These are phyloP conservation scores for Sicyos baderoa DNA, from an alignment of 306 rosid genomes.

Conservation along the genomic window DNA sequence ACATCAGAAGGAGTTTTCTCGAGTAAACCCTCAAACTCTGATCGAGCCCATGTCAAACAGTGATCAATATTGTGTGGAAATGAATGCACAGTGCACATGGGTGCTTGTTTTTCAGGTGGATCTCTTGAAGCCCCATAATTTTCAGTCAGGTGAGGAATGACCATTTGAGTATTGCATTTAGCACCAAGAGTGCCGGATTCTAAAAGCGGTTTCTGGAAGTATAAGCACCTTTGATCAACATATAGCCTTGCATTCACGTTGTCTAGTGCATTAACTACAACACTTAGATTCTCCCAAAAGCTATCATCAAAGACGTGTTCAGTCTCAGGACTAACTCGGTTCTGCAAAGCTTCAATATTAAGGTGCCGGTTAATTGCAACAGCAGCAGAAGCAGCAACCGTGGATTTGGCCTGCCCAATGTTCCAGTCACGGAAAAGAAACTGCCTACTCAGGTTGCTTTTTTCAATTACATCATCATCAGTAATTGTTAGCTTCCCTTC, in stretches of 20 bases:
- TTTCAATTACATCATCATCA: slow-evolving; percentile 97
- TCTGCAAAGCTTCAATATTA: slow-evolving; percentile 65
- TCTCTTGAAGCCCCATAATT: slow-evolving; percentile 99
- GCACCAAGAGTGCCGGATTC: slow-evolving; percentile 99
- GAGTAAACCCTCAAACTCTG: slow-evolving; percentile 94
- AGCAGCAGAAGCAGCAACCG: slow-evolving; percentile 86
- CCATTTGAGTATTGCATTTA: slow-evolving; percentile 98
- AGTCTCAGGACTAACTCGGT: slow-evolving; percentile 74
- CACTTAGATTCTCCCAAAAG: slow-evolving; percentile 68
- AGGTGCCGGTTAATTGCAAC: slow-evolving; percentile 49
- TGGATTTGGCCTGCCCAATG: slow-evolving; percentile 95
- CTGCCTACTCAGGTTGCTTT: slow-evolving; percentile 94
- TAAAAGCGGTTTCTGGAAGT: slow-evolving; percentile 95
- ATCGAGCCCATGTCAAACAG: slow-evolving; percentile 99
- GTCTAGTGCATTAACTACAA: slow-evolving; percentile 81
- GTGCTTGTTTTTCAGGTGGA: slow-evolving; percentile 98
- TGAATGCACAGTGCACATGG: slow-evolving; percentile 98
- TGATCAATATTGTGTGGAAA: slow-evolving; percentile 97
- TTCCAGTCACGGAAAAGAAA: slow-evolving; percentile 99
- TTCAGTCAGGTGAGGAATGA: slow-evolving; percentile 91
- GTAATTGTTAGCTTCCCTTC: slow-evolving; percentile 75
- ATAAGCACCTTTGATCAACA: slow-evolving; percentile 92
- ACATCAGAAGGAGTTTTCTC: slow-evolving; percentile 98
- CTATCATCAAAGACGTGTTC: slow-evolving; percentile 67
- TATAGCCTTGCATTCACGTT: slow-evolving; percentile 91